phyloP scores from a whole-genome alignment of 2,329 filamentous ascomycete species.

The Thielaviopsis punctulata region DNA sequence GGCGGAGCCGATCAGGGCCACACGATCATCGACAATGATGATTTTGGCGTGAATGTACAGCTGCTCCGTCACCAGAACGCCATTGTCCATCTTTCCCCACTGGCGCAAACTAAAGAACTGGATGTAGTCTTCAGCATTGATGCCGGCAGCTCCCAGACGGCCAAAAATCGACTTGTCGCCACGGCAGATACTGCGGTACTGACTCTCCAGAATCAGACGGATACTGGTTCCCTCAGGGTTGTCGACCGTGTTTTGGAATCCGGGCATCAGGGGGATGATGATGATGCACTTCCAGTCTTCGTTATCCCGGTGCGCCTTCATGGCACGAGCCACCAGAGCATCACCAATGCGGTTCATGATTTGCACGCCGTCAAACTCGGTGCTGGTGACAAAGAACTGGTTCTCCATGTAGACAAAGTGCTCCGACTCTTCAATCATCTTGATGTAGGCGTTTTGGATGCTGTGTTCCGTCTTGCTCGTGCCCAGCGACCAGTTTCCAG shows the following conservation, averaged over 20 bases:
- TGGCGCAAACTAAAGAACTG: slow-evolving; percentile 83
- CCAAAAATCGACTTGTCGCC: slow-evolving; percentile 87
- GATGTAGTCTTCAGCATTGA: slow-evolving; percentile 90
- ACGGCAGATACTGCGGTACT: slow-evolving; percentile 89
- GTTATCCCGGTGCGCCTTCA: slow-evolving; percentile 63
- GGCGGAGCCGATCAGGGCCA: slow-evolving; percentile 86
- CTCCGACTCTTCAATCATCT: slow-evolving; percentile 85
- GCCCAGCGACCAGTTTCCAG: slow-evolving; percentile 79
- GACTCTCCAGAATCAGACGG: slow-evolving; percentile 88
- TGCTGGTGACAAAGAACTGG: slow-evolving; percentile 93
- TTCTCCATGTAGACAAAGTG: slow-evolving; percentile 99
- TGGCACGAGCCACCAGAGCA: slow-evolving; percentile 80
- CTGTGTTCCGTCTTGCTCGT: slow-evolving; percentile 79
- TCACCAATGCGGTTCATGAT: slow-evolving; percentile 91
- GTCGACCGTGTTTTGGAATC: slow-evolving; percentile 93
- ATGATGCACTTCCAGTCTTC: slow-evolving; percentile 86
- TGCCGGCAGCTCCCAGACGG: slow-evolving; percentile 57
- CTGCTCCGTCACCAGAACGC: slow-evolving; percentile 80
- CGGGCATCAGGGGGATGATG: slow-evolving; percentile 90
- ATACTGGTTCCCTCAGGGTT: slow-evolving; percentile 89
- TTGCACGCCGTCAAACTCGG: slow-evolving; percentile 68
- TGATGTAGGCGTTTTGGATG: slow-evolving; percentile 89
- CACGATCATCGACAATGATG: slow-evolving; percentile 86
- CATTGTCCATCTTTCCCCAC: slow-evolving; percentile 81
- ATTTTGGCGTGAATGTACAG: slow-evolving; percentile 96